Evolutionary conservation across 1,139 yeast genomes (phyloP).

Genomic region (Taphrina confusa): DNA sequence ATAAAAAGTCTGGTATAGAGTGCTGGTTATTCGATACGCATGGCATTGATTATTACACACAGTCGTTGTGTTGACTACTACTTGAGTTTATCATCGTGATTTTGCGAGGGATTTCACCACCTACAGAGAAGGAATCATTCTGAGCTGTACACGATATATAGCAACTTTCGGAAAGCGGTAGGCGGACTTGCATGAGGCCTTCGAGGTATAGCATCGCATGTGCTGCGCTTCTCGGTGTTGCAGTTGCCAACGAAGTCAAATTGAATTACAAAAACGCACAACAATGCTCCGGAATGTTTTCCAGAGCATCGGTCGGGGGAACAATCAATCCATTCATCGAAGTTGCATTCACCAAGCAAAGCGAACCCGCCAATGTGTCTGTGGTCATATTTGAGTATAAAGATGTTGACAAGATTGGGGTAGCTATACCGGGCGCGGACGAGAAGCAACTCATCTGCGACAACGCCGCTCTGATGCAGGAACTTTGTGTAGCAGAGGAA

Average conservation of each 20-base stretch:
- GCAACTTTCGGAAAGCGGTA: too few relatives aligned
- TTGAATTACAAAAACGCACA: slow-evolving; percentile 19
- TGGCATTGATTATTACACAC: too few relatives aligned
- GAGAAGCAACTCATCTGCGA: slow-evolving; percentile 69
- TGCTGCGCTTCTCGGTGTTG: background rate
- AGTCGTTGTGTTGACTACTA: too few relatives aligned
- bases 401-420: slow-evolving; percentile 72
- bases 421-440: slow-evolving; percentile 44
- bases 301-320: slow-evolving; percentile 31
- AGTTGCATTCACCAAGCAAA: slow-evolving; percentile 14
- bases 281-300: slow-evolving; percentile 35
- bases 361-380: slow-evolving; percentile 30
- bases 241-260: slow-evolving; percentile 25
- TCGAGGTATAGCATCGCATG: background rate
- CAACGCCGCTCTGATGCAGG: slow-evolving; percentile 60
- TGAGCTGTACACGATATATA: too few relatives aligned
- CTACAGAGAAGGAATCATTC: too few relatives aligned
- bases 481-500: slow-evolving; percentile 58
- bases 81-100: too few relatives aligned
- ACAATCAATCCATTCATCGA: slow-evolving; percentile 35
- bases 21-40: too few relatives aligned
- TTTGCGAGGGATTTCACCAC: too few relatives aligned
- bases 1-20: too few relatives aligned
- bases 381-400: slow-evolving; percentile 78
- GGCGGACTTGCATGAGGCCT: slow-evolving; percentile 3